phyloP scores from a whole-genome alignment of 805 yeast species.

The Ogataea angusta region DNA sequence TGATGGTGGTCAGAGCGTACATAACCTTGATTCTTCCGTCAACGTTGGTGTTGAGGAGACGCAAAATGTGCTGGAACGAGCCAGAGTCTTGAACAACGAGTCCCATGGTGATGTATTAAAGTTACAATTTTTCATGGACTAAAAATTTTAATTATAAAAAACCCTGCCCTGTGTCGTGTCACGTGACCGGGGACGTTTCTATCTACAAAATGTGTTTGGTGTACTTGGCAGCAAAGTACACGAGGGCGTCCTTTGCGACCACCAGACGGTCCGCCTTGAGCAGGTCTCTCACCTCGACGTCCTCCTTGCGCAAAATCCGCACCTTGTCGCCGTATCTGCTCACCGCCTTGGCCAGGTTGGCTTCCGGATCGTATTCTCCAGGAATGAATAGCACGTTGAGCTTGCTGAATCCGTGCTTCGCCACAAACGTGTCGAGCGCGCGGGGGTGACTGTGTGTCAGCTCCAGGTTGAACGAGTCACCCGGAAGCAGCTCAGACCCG shows the following conservation, averaged over 20 bases:
- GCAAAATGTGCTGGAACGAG: constrained; percentile 99
- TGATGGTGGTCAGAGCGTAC: constrained; percentile 99
- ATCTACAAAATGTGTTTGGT: constrained; percentile 18
- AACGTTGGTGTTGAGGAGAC: constrained; percentile 99
- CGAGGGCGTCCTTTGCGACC: constrained; percentile 70
- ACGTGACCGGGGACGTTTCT: constrained; percentile 5
- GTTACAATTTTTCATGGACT: constrained; percentile 7
- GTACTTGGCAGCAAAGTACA: constrained; percentile 42
- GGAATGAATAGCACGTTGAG: constrained; percentile 68
- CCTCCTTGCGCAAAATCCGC: constrained; percentile 69
- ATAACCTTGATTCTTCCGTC: constrained; percentile 99
- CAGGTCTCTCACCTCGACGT: constrained; percentile 77
- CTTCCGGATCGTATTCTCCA: constrained; percentile 38
- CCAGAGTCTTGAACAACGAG: constrained; percentile 96
- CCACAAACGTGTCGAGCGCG: constrained; percentile 37
- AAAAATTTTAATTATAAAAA: constrained; percentile 4
- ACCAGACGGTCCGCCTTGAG: constrained; percentile 74
- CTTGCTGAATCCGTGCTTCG: constrained; percentile 45
- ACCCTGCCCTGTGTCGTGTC: constrained; percentile 3
- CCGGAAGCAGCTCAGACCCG: constrained; percentile 24
- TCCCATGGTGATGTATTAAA: constrained; percentile 25
- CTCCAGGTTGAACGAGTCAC: constrained; percentile 30
- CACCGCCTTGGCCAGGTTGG: constrained; percentile 60
- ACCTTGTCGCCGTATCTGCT: constrained; percentile 47
- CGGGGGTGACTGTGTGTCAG: constrained; percentile 29